These are phyloP conservation scores for Adenanthera pavonina DNA, from an alignment of 306 rosid species.

Conservation along the genomic window DNA sequence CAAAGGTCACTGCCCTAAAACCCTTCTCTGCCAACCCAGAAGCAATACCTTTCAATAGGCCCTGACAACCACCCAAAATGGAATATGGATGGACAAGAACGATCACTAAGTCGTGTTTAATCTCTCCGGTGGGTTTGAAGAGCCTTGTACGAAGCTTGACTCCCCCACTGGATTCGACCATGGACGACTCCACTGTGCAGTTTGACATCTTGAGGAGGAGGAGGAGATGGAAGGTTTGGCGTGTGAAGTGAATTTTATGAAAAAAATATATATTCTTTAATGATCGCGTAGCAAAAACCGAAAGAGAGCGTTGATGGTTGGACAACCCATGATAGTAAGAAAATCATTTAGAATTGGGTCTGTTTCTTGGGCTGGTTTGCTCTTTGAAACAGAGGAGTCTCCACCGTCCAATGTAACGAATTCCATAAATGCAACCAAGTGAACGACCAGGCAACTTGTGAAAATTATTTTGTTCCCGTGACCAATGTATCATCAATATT, in stretches of 20 bases:
- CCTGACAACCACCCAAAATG: constrained; percentile 89
- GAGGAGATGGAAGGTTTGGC: background rate
- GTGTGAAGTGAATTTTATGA: background rate
- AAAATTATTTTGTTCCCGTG: background rate
- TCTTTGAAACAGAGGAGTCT: background rate
- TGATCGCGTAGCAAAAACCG: background rate
- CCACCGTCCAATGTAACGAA: background rate
- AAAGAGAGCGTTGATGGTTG: constrained; percentile 3
- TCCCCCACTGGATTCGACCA: constrained; percentile 69
- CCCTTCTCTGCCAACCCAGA: constrained; percentile 71
- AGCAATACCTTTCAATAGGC: constrained; percentile 84
- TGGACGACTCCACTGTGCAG: constrained; percentile 59
- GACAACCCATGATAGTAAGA: constrained; percentile 2
- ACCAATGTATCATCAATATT: background rate
- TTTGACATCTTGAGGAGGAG: constrained; percentile 45
- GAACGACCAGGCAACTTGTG: background rate
- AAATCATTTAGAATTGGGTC: background rate
- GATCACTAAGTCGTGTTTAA: constrained; percentile 45
- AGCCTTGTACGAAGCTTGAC: constrained; percentile 71
- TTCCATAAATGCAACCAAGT: background rate
- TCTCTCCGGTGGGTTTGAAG: constrained; percentile 61
- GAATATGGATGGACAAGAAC: constrained; percentile 92
- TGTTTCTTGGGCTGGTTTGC: constrained; percentile 25
- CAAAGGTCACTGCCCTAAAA: constrained; percentile 69
- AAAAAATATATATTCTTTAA: background rate